Conservation (phyloP, 2,329 filamentous ascomycete genomes). For the Stachybotrys elegans region DNA sequence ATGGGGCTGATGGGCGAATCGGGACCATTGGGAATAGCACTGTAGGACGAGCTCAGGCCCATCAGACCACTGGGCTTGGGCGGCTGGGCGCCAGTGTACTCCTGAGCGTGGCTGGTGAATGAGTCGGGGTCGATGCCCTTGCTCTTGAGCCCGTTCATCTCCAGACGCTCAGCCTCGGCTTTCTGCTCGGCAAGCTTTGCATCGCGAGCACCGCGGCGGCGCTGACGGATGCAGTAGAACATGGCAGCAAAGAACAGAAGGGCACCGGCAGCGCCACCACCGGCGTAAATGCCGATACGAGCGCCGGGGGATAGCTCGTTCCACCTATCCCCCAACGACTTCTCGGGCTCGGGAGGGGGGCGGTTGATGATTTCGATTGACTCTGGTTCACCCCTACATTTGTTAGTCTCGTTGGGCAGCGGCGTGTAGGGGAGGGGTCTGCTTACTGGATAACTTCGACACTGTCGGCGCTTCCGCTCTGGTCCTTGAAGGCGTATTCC, state of each 20-base stretch:
- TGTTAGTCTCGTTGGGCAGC: too few relatives aligned
- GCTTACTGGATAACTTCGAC: constrained; percentile 54
- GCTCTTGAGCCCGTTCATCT: constrained; percentile 45
- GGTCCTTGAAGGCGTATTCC: constrained; percentile 61
- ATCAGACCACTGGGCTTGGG: constrained; percentile 3
- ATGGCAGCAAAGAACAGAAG: constrained; percentile 32
- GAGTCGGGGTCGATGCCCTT: constrained; percentile 44
- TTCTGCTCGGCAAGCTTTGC: constrained; percentile 39
- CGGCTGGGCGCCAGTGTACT: constrained; percentile 10
- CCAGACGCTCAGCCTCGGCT: constrained; percentile 42
- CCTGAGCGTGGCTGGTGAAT: constrained; percentile 24
- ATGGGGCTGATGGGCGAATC: neutral
- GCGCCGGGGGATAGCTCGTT: constrained; percentile 41
- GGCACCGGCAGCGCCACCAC: constrained; percentile 36
- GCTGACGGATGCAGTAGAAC: constrained; percentile 52
- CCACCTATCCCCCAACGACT: constrained; percentile 49
- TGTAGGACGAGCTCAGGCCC: constrained; percentile 3
- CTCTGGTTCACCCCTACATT: constrained; percentile 54
- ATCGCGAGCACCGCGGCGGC: constrained; percentile 46
- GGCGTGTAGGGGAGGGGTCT: neutral
- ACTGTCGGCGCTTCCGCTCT: constrained; percentile 56
- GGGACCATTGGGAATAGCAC: constrained; percentile 4
- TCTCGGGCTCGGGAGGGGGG: constrained; percentile 23
- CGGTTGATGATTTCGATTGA: constrained; percentile 37
- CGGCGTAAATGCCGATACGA: constrained; percentile 50